Conservation (phyloP, 345 rosid species). For the Boechera divaricarpa region DNA sequence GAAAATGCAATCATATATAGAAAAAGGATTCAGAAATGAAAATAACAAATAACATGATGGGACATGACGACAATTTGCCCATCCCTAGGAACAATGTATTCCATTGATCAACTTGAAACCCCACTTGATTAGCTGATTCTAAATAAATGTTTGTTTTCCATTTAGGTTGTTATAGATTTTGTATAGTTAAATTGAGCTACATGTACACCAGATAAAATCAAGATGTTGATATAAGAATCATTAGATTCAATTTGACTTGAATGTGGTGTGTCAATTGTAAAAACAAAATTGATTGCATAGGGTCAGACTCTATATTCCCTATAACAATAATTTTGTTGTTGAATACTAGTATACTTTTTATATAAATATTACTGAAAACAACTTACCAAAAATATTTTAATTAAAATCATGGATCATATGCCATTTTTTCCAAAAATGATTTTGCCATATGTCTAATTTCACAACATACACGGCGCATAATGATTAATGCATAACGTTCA, state of each 20-base stretch:
- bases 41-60: not conserved
- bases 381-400: not conserved
- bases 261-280: slow-evolving; percentile 13
- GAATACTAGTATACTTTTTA: not conserved
- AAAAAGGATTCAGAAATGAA: not conserved
- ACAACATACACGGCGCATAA: slow-evolving; percentile 16
- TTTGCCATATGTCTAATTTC: not conserved
- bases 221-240: not conserved
- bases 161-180: not conserved
- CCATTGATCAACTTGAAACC: not conserved
- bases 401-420: not conserved
- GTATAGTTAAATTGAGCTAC: not conserved
- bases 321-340: not conserved
- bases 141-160: not conserved
- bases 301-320: not conserved
- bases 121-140: slow-evolving; percentile 4
- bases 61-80: not conserved
- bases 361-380: not conserved
- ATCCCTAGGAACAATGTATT: not conserved
- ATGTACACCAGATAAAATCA: not conserved
- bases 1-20: not conserved
- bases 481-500: not conserved
- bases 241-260: slow-evolving; percentile 5
- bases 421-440: not conserved
- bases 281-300: not conserved